Percentiles rank a stretch among this genome's conserved stretches.
Conservation (phyloP, 164 flowering plant species). For the grape (Vitis vinifera) region ASM3070453v1 NC_081810.1:1662501-1663000, state of each 20-base stretch:
- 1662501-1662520: conserved; percentile 93
- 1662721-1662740: conserved; percentile 86
- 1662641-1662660: background rate
- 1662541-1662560: conserved; percentile 72
- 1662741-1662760: conserved; percentile 98
- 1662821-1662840: conserved; percentile 81
- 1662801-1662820: conserved; percentile 79
- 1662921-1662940: conserved; percentile 86
- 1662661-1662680: background rate
- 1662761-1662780: conserved; percentile 80
- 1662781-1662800: conserved; percentile 90
- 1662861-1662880: conserved; percentile 83
- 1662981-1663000: conserved; percentile 75
- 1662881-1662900: conserved; percentile 68
- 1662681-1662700: background rate
- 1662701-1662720: conserved; percentile 4
- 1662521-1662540: conserved; percentile 82
- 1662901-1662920: conserved; percentile 65
- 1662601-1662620: background rate
- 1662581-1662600: conserved; percentile 93
- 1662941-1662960: conserved; percentile 95
- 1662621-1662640: background rate
- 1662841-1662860: conserved; percentile 98
- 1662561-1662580: conserved; percentile 83
- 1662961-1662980: conserved; percentile 96